These are phyloP conservation scores for Malassezia japonica DNA, from an alignment of 1,284 basidiomycete species.

Conservation along the genomic window DNA sequence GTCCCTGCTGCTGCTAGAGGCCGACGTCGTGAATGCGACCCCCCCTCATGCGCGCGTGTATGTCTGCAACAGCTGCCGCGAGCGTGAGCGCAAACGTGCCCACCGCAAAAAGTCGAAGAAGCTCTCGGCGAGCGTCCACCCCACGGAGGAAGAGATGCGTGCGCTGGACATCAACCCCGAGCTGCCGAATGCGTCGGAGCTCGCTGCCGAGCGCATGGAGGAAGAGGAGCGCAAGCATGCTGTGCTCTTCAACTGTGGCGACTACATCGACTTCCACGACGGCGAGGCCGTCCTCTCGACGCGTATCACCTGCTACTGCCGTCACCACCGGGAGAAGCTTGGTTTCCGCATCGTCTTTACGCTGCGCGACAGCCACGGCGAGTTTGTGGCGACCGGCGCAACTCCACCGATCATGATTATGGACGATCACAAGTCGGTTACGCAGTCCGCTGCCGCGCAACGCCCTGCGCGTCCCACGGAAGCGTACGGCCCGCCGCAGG, in stretches of 20 bases:
- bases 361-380: slow-evolving; percentile 69
- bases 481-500: not conserved
- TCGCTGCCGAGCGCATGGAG: slow-evolving; percentile 28
- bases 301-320: slow-evolving; percentile 95
- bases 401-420: slow-evolving; percentile 88
- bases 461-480: not conserved
- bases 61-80: slow-evolving; percentile 59
- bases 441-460: not conserved
- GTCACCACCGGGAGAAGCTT: slow-evolving; percentile 93
- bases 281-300: slow-evolving; percentile 83
- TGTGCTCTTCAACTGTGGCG: slow-evolving; percentile 74
- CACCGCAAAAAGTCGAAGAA: slow-evolving; percentile 37
- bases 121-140: slow-evolving; percentile 15
- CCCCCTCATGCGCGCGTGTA: slow-evolving; percentile 62
- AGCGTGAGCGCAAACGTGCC: slow-evolving; percentile 53
- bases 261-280: slow-evolving; percentile 76
- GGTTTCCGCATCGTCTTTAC: slow-evolving; percentile 88
- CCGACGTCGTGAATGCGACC: slow-evolving; percentile 55
- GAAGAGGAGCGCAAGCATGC: slow-evolving; percentile 46
- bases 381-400: slow-evolving; percentile 69
- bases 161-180: slow-evolving; percentile 34
- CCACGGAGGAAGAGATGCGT: slow-evolving; percentile 38
- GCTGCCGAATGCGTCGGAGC: slow-evolving; percentile 28
- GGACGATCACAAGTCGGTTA: slow-evolving; percentile 75
- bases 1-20: slow-evolving; percentile 46